Evolutionary conservation across 2,329 filamentous ascomycete genomes (phyloP).

Genomic region (Anthostomella pinea): DNA sequence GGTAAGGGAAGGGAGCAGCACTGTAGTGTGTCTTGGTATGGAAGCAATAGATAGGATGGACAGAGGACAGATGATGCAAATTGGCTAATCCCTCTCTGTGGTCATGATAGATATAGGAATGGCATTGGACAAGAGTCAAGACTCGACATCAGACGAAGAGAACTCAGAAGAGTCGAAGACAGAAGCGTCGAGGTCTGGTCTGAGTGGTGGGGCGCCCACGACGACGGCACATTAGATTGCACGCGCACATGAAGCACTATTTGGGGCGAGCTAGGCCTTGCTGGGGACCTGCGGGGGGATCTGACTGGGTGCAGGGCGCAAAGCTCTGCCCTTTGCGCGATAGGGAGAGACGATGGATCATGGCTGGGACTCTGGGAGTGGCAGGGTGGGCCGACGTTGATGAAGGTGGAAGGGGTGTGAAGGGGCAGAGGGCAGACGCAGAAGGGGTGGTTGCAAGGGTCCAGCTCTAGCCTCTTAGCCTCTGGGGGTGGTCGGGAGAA

Average conservation of each 20-base stretch:
- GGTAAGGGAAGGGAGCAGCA: constrained; percentile 6
- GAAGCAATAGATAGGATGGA: constrained; percentile 9
- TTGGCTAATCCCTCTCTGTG: constrained; percentile 27
- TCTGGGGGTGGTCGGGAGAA: constrained; percentile 3
- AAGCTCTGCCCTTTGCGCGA: constrained; percentile 5
- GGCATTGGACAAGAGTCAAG: constrained; percentile 12
- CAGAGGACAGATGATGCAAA: constrained; percentile 20
- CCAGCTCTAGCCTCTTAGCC: no score
- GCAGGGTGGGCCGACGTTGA: not conserved
- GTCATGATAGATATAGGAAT: constrained; percentile 22
- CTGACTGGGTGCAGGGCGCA: constrained; percentile 3
- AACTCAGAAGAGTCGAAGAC: not conserved
- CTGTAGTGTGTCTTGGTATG: no score
- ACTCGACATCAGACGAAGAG: not conserved
- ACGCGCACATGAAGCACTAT: constrained; percentile 16
- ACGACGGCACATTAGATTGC: constrained; percentile 22
- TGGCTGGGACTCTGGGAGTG: no score
- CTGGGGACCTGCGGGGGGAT: constrained; percentile 6
- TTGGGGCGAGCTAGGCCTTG: constrained; percentile 13
- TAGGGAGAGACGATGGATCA: constrained; percentile 6
- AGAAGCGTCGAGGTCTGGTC: no score
- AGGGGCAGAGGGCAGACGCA: no score
- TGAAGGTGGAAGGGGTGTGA: constrained; percentile 1
- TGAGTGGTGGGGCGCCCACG: constrained; percentile 18
- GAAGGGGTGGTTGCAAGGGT: constrained; percentile 1